Evolutionary conservation across 129 eudicot species (phyloP), one percentile per base, ranked within the genome.

Genomic region (Artemisia argyi): DNA sequence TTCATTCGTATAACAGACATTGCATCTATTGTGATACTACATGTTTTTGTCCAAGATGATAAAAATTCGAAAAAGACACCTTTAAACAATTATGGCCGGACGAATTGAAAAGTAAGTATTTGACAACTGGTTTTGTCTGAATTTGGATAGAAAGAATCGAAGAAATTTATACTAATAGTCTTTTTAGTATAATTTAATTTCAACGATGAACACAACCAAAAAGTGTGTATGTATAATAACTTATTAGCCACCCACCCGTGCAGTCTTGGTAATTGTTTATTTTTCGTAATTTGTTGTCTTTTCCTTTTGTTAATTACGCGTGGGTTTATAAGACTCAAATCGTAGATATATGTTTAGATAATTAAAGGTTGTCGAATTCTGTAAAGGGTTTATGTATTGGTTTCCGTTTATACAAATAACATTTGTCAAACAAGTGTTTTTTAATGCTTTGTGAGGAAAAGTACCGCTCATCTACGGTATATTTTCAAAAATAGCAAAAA

Each of bases 81-180:
- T 18, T 47, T 39, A 9, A 16, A 24, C 2, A 47, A 66, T 49
- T 14, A 16, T 39, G 83, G 83, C 83, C 83, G 80, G 83, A 79
- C 83, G 42, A 67, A 2, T 80, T 51, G 30, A 68, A 50, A 53
- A 73, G 18, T 61, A 49, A 11, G 11, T 15, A 11, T 42, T 15
- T 73, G 79, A 61, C 70, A 61, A 68, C 53, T 68, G 69, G 62
- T 5, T 46, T 24, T 57, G 63, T 69, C 68, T 69, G 66, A 47
- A 32, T 22, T n/a, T 28, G 20, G 12, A 65, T 77, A 11, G 70
- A 47, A 74, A 60, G 71, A 51, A 80, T 80, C 76, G 76, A 69
- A 60, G 16, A 63, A 15, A 52, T 62, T 22, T 78, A 52, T 11
- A 7, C 24, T 50, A 62, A 53, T 11, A 35, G 63, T 62, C 7